Percentiles rank a stretch among this genome's conserved stretches.
These are phyloP conservation scores for Quaeritorhiza haematococci DNA, from an alignment of 371 early-diverging fungal species.

Conservation along the genomic window DNA sequence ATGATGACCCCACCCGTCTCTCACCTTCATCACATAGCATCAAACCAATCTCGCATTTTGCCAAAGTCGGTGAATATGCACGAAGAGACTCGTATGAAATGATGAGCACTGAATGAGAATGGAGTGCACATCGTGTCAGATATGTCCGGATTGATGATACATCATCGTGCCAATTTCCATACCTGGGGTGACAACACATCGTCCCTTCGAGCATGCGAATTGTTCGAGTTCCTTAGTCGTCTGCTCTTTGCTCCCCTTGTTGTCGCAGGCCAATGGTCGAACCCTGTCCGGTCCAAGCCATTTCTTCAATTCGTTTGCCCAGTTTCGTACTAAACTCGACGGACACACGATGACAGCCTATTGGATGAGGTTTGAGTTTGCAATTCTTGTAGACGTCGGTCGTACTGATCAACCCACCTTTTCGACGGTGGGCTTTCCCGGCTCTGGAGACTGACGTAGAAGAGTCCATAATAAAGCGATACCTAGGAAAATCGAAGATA, in stretches of 20 bases:
- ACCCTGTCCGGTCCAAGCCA: constrained; percentile 86
- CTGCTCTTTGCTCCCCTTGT: constrained; percentile 83
- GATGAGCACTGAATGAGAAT: constrained; percentile 63
- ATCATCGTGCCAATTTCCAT: constrained; percentile 8
- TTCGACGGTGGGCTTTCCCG: constrained; percentile 85
- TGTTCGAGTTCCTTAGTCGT: constrained; percentile 67
- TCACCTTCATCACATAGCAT: constrained; percentile 90
- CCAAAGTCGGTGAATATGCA: constrained; percentile 65
- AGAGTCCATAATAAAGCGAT: constrained; percentile 93
- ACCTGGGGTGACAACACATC: constrained; percentile 74
- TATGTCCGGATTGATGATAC: background rate
- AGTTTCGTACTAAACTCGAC: constrained; percentile 48
- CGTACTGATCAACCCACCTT: constrained; percentile 70
- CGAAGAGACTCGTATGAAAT: constrained; percentile 94
- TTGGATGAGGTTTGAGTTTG: background rate
- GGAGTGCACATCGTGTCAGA: too few relatives aligned
- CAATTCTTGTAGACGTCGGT: background rate
- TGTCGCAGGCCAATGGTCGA: constrained; percentile 77
- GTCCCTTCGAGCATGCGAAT: constrained; percentile 79
- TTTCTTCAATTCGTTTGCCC: constrained; percentile 60
- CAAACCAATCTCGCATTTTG: constrained; percentile 81
- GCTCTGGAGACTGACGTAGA: constrained; percentile 78
- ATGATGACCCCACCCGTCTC: background rate
- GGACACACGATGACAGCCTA: constrained; percentile 52
- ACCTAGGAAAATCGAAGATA: constrained; percentile 47